Evolutionary conservation across 371 early-diverging fungal genomes (phyloP), one percentile per base, ranked within the genome.

Genomic region (Apophysomyces elegans): DNA sequence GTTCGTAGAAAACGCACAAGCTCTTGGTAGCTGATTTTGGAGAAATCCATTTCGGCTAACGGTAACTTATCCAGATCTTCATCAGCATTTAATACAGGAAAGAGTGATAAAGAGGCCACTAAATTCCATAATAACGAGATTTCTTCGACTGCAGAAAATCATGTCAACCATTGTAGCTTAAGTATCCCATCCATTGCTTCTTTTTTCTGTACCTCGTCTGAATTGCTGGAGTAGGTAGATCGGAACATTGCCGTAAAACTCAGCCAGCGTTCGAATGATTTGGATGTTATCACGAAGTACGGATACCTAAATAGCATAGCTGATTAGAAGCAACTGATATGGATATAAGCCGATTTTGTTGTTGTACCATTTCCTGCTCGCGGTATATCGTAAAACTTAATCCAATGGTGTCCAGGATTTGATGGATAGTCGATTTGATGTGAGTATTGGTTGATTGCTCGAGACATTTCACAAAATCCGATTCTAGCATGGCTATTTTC

Each of bases 141-240:
- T 21, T 50, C 54, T 50, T 50, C 54, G 18, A 50, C 54, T 50
- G 11, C 54, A 50, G 0, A 21, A 50, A 50, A 50, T 8, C 21
- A n/a, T 21, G 21, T 1, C 21, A 7, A 1, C 5, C 5, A 26
- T 2, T 26, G 32, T 26, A 26, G 32, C 32, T 26, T 26, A 26
- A 26, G 1, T 26, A 26, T 26, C 32, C 32, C 32, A 26, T 26
- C 32, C 1, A 26, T 26, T 26, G 32, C 32, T 26, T 26, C 32
- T 26, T 26, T 26, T 26, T 2, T 26, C 32, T 21, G 16, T 50
- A 50, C 54, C 54, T 50, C 54, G 54, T 5, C 54, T 16, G 54
- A 21, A 50, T 21, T 50, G 54, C 21, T 50, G 54, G 5, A 50
- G 54, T 21, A 50, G 21, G 54, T 50, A 50, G 54, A 50, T 11